Base-by-base conservation (phyloP, 306 rosid genomes). In the Prunus mira region DNA sequence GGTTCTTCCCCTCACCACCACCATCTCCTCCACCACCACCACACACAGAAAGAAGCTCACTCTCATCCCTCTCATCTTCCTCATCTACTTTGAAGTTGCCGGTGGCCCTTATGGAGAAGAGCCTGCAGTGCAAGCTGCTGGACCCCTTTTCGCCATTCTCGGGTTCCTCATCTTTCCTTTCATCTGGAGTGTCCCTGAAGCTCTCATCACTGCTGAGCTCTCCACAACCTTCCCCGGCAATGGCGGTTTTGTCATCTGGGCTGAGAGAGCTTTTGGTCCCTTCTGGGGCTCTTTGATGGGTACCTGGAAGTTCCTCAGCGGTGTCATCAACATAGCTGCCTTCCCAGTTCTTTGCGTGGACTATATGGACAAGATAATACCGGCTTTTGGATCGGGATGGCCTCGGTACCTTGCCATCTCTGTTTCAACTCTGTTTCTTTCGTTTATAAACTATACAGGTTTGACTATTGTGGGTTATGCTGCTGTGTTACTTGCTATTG, bases 221-320 rank as follows among this genome's bases (percentile, higher is more conserved):
- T 54, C 85, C 64, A 79, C 87, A 24, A 62, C 87, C 45, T 84
- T 61, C 54, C 87, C 85, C 5, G 87, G 85, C 13, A 84, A 77
- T 47, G 87, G 87, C 0, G 87, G 87, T 18, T 84, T 67, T 27
- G 87, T 84, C 49, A 84, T 84, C 11, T 84, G 87, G 87, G 87
- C 87, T 0, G 62, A 84, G 50, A 62, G 72, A 3, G 85, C 87
- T 3, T 84, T 84, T 15, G 87, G 87, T 1, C 84, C 87, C 2
- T 84, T 84, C 72, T 81, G 85, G 82, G 83, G 87, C 3, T 81
- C 82, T 5, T 13, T 84, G 1, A 84, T 84, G 87, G 87, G 85
- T 5, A 76, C 80, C 0, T 81, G 80, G 85, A 84, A 84, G 76
- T 81, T 77, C 58, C 70, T 84, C 3, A 80, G 87, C 13, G 82